Conservation (phyloP, 2,329 filamentous ascomycete species). For the Penicillium sp. region DNA sequence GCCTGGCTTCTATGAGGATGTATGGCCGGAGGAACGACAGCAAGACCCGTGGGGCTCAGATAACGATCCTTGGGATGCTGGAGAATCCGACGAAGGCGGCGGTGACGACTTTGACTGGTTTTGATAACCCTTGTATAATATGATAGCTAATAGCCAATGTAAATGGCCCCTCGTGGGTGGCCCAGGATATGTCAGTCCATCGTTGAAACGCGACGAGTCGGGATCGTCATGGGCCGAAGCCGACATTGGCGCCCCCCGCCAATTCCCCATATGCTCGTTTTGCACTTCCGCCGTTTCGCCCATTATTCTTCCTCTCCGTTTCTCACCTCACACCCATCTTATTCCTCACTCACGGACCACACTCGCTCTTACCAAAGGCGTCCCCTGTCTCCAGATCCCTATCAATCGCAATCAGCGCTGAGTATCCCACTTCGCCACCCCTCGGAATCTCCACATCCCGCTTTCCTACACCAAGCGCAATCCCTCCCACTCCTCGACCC, state of each 20-base stretch:
- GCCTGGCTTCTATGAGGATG: constrained; percentile 24
- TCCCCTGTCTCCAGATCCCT: too few species aligned
- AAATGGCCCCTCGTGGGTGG: too few species aligned
- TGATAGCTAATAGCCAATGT: too few species aligned
- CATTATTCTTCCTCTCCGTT: background rate
- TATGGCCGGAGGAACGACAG: constrained; percentile 27
- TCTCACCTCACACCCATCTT: background rate
- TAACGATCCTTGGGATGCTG: constrained; percentile 20
- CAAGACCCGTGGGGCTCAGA: constrained; percentile 22
- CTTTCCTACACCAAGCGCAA: constrained; percentile 12
- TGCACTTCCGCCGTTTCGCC: background rate
- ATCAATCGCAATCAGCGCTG: too few species aligned
- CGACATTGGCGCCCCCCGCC: too few species aligned
- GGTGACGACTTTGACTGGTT: constrained; percentile 29
- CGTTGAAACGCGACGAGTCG: too few species aligned
- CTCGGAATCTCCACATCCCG: constrained; percentile 7
- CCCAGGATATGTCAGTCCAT: too few species aligned
- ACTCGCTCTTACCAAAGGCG: too few species aligned
- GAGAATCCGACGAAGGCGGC: constrained; percentile 23
- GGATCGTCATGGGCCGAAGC: too few species aligned
- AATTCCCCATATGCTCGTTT: too few species aligned
- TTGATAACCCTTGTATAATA: constrained; percentile 11
- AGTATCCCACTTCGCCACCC: constrained; percentile 13
- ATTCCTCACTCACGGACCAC: too few species aligned
- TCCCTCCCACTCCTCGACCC: constrained; percentile 4